phyloP scores from a whole-genome alignment of 129 eudicot genomes.

The Silybum marianum region DNA sequence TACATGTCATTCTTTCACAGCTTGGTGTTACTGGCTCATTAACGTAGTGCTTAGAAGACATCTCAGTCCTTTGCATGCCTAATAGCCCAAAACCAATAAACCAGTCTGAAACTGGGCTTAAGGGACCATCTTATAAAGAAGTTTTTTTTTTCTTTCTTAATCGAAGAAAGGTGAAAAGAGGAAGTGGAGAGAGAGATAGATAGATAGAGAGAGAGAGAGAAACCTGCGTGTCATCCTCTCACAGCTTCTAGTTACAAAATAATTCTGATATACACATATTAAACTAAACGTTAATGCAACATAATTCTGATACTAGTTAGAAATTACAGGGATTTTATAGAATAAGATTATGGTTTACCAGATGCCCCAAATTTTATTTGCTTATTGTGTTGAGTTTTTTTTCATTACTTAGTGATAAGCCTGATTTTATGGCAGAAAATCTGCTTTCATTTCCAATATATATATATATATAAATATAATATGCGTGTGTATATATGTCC shows the following conservation, averaged over 20 bases:
- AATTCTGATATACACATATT: conserved; percentile 3
- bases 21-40: not conserved
- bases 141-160: no score
- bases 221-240: no score
- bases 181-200: no score
- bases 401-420: not conserved
- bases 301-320: not conserved
- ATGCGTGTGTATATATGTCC: not conserved
- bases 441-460: not conserved
- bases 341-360: not conserved
- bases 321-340: not conserved
- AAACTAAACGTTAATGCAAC: not conserved
- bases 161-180: not conserved
- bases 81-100: not conserved
- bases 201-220: no score
- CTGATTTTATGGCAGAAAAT: not conserved
- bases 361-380: not conserved
- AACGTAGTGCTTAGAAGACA: not conserved
- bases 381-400: not conserved
- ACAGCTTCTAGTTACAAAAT: no score
- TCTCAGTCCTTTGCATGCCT: not conserved
- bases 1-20: not conserved
- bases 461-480: no score
- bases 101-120: not conserved
- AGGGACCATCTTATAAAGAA: not conserved